Evolutionary conservation across 805 yeast genomes (phyloP), one percentile per base, ranked within the genome.

Genomic region (Diddensiella santjacobensis): DNA sequence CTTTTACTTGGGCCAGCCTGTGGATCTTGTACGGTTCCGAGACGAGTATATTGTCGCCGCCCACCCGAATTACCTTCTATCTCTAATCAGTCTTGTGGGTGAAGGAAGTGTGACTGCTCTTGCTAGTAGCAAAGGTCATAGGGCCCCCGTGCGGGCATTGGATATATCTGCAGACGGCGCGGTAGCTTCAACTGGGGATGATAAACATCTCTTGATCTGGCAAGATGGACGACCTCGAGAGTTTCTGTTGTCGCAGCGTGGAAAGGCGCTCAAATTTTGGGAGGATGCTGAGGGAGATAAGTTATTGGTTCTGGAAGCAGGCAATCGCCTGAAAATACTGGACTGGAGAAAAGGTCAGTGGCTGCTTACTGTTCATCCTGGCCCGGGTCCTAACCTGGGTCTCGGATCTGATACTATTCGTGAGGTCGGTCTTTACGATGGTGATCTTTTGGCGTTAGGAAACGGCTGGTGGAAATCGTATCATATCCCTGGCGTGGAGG

Each of bases 381-480:
- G 50, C 20, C 49, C 38, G 6, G 31, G 31, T 26, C 31, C 31
- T 8, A n/a, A n/a, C n/a, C n/a, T n/a, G n/a, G n/a, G n/a, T n/a
- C 65, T 10, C 55, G 56, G 40, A 55, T 55, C 3, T 26, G 53
- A n/a, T 20, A 44, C 31, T 42, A 58, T 59, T 5, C 42, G 42
- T 3, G 65, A 60, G 41, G 58, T 66, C 0, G 42, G 59, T 2
- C 31, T 61, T 3, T 36, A 49, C 22, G 54, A 62, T 19, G 63
- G 57, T 1, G 57, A 57, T 33, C 23, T 68, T 0, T 45, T 63
- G 1, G 68, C 66, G 5, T 47, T 65, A 17, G 71, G 70, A 5
- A 55, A 59, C 17, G 71, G 71, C 3, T 64, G 69, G 68, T 60
- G 63, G 61, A 65, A 66, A 44, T 50, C 55, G 18, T 68, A 63